Base-by-base conservation (phyloP, 129 eudicot species). In the Cynara cardunculus region DNA sequence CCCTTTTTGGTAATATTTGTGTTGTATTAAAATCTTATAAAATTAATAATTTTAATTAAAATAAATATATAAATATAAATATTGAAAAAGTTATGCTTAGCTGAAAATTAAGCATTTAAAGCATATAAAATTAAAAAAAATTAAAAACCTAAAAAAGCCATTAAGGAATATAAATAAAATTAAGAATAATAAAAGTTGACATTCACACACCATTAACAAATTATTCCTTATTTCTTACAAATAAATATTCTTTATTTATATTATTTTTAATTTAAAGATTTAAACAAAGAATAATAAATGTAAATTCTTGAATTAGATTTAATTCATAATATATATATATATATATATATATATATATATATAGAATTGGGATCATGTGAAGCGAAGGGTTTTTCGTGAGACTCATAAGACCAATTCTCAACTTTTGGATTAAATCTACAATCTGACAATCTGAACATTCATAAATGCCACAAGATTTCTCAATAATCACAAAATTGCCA, bases 161-260 rank as follows among this genome's bases (percentile, higher is more conserved):
- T 28, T 21, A 28, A 78, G 25, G 77, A 71, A 80, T 59, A 16
- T 27, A 31, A 71, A 9, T 30, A 79, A 79, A 69, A 13, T 34
- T 1, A 21, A 2, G 13, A 69, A 31, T 53, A 30, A 78, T 78
- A 13, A 56, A 79, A 32, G 83, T 80, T 80, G 78, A 80, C 65
- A 80, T 80, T 80, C 22, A 80, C 69, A 41, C 41, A 56, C 75
- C 78, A 80, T 71, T 59, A 80, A 56, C 28, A 80, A 49, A 80
- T 34, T 72, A 80, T 71, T 71, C 83, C 64, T 56, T 71, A 35
- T 32, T 31, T 32, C 41, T 80, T 56, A 59, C 78, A 71, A 72
- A 80, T 56, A 75, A 2, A 32, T 80, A 72, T 80, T 72, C 83
- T 30, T 53, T 9, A 72, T 11, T 59, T 80, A 77, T 61, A 80